These are phyloP conservation scores for Cucurbitaria berberidis DNA, from an alignment of 2,329 filamentous ascomycete genomes.

Conservation along the genomic window DNA sequence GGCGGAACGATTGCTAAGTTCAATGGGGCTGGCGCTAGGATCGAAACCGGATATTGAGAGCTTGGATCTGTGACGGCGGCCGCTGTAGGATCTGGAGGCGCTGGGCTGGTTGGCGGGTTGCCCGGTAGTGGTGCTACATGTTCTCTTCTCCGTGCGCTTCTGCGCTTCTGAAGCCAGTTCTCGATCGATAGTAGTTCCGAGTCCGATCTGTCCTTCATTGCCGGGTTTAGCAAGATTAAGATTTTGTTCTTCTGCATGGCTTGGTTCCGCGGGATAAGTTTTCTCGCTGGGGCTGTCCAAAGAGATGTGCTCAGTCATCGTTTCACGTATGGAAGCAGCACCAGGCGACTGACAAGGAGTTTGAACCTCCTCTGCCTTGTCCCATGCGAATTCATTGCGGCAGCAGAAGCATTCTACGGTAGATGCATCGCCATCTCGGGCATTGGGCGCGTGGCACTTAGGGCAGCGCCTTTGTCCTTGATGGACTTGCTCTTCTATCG, in stretches of 20 bases:
- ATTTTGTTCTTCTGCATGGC: too few relatives aligned
- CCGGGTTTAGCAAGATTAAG: neutral
- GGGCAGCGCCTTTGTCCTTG: neutral
- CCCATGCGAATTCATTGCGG: neutral
- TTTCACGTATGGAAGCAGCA: neutral
- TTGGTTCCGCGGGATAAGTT: neutral
- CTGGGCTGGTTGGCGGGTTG: too few relatives aligned
- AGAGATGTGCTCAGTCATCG: neutral
- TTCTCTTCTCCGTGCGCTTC: neutral
- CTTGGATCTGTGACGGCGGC: too few relatives aligned
- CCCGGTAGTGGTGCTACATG: too few relatives aligned
- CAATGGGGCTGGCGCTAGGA: too few relatives aligned
- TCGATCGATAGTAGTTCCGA: neutral
- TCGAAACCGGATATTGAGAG: too few relatives aligned
- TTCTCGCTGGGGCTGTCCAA: neutral
- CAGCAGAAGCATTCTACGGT: neutral
- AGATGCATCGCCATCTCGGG: neutral
- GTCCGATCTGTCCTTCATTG: neutral
- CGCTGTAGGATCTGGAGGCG: too few relatives aligned
- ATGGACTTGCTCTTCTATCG: neutral
- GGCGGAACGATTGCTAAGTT: too few relatives aligned
- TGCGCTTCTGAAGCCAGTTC: neutral
- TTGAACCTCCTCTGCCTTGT: neutral
- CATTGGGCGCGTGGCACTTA: neutral
- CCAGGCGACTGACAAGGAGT: neutral